A percentile compares a stretch with the other conserved stretches of the same genome.
Evolutionary conservation across 192 early-diverging fungal species (phyloP).

Genomic region (Podila epicladia): DNA sequence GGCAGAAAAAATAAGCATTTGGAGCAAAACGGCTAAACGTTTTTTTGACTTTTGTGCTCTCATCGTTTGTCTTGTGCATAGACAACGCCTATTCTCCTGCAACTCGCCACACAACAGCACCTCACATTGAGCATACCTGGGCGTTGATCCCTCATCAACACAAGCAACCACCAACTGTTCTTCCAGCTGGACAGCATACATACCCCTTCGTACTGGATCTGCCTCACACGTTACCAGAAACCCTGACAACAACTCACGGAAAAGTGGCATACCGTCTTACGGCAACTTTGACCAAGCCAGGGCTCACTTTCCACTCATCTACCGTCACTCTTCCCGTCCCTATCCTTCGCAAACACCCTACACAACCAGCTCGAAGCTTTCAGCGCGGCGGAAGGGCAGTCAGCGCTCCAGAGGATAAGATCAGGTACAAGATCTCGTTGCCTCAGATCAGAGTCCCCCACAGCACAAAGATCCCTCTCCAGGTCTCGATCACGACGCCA

Average conservation of each 20-base stretch:
- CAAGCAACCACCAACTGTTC: conserved; percentile 10
- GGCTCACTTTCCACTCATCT: conserved; percentile 20
- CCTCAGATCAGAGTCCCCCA: conserved; percentile 44
- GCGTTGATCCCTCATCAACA: conserved; percentile 14
- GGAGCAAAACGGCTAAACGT: neutral
- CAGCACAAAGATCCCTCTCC: conserved; percentile 35
- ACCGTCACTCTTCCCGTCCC: conserved; percentile 8
- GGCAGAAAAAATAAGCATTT: neutral
- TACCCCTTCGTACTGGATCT: conserved; percentile 49
- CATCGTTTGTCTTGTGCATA: neutral
- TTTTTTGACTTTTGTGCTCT: neutral
- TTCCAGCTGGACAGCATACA: conserved; percentile 31
- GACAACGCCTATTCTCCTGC: conserved; percentile 40
- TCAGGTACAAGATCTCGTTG: conserved; percentile 40
- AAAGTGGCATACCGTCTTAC: conserved; percentile 22
- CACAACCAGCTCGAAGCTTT: conserved; percentile 7
- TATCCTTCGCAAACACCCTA: conserved; percentile 14
- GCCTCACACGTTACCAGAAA: conserved; percentile 40
- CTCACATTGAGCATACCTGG: conserved; percentile 44
- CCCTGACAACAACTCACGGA: conserved; percentile 21
- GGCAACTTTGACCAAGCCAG: conserved; percentile 34
- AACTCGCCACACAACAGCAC: conserved; percentile 13
- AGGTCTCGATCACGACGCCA: conserved; percentile 42
- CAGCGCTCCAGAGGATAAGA: conserved; percentile 30
- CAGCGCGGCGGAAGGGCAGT: conserved; percentile 22